Evolutionary conservation across 106 monocot genomes (phyloP).

Genomic region (Dendrobium nobile): DNA sequence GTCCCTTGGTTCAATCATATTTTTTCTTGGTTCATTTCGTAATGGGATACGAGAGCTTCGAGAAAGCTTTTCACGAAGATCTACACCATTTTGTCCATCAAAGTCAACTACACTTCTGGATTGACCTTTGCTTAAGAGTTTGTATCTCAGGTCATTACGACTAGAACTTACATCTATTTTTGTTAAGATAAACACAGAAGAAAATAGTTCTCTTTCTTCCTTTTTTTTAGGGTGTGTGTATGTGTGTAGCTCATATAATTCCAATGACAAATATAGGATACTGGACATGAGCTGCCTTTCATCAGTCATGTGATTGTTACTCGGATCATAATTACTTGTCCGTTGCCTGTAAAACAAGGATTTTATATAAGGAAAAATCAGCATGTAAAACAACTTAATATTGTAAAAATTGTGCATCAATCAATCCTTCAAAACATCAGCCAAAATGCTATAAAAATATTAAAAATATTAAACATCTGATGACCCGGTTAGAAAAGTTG

Average conservation of each 20-base stretch:
- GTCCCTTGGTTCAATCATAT: conserved; percentile 19
- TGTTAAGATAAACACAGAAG: conserved; percentile 20
- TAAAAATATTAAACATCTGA: neutral
- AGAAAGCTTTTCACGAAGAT: conserved; percentile 75
- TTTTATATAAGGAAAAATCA: neutral
- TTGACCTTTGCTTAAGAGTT: conserved; percentile 57
- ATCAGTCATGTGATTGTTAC: conserved; percentile 28
- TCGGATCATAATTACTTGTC: conserved; percentile 22
- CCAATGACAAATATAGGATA: conserved; percentile 21
- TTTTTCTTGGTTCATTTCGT: conserved; percentile 14
- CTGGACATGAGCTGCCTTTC: conserved; percentile 20
- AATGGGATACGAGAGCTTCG: conserved; percentile 23
- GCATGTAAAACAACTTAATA: neutral
- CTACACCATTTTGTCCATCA: conserved; percentile 21
- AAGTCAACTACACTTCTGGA: conserved; percentile 20
- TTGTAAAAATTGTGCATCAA: neutral
- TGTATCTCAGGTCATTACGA: conserved; percentile 72
- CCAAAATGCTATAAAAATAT: neutral
- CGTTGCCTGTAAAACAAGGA: conserved; percentile 36
- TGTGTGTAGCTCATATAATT: neutral
- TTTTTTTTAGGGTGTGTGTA: neutral
- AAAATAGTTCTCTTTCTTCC: neutral
- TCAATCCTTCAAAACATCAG: neutral
- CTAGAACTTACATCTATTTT: conserved; percentile 39
- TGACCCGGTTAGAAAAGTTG: too few species aligned